Evolutionary conservation across 352 stramenopile species (phyloP), one percentile per base, ranked within the genome.

Genomic region (Elongisporangium undulatum): DNA sequence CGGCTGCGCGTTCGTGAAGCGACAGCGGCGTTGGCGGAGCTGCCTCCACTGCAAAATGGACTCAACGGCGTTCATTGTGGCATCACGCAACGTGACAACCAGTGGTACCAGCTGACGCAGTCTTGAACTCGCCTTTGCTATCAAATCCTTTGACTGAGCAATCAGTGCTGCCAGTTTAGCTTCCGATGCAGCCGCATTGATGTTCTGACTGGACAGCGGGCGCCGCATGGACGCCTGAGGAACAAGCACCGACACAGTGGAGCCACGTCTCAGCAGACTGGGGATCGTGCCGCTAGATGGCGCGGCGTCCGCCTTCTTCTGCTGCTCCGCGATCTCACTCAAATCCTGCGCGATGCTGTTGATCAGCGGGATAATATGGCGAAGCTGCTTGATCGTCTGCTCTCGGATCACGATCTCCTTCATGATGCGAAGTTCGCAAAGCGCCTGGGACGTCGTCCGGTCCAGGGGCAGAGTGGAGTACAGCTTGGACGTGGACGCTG

Each of bases 331-430:
- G 21, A 64, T 41, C 15, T 67, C 59, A 2, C 68, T n/a, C 24
- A 85, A 59, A 15, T 87, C 71, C 4, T 41, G 53, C 15, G 68
- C 58, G 19, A 85, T 41, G 6, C 23, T 48, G 13, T 81, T 58
- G 49, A 87, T 58, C 2, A 62, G 16, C 1, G 55, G 50, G 3
- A 67, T n/a, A 0, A 56, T 24, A 3, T 79, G 63, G 7, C 69
- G 67, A 26, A 89, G 56, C 45, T 89, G 74, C 4, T 73, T 62
- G 17, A 83, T 59, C n/a, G 75, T 58, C 48, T 87, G 75, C 19
- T 89, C 77, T 5, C 79, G 75, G 60, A 82, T 64, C 55, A 86
- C 69, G 50, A 89, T 85, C 16, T 85, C 71, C 58, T 86, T 89
- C 15, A 67, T 79, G 34, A 82, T 70, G 23, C 63, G 57, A 8